phyloP scores from a whole-genome alignment of 139 green algal species.

The Chlamydomonas sphaeroides region DNA sequence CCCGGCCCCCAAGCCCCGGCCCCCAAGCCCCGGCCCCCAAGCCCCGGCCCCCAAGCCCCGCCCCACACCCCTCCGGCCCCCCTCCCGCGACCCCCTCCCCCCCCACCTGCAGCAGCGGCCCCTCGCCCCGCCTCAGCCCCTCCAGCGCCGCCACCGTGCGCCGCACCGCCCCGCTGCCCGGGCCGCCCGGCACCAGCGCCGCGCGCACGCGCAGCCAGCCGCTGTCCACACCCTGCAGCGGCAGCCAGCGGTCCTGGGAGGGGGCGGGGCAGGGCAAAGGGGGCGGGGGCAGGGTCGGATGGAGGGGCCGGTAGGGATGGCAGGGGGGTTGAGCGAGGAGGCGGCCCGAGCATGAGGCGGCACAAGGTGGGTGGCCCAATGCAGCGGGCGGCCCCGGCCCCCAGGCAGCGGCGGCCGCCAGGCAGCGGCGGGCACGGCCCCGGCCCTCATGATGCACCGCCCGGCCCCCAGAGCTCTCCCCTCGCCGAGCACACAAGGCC shows the following conservation, averaged over 20 bases:
- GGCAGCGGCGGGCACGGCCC: too few species aligned
- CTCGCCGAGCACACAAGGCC: too few species aligned
- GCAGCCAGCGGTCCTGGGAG: constrained; percentile 61
- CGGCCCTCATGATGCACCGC: background rate
- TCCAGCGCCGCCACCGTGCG: constrained; percentile 48
- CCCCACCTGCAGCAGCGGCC: background rate
- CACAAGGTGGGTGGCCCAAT: too few species aligned
- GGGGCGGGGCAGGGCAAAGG: background rate
- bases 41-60: background rate
- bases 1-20: background rate
- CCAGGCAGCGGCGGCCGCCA: too few species aligned
- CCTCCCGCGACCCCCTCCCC: too few species aligned
- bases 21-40: background rate
- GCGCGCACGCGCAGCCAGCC: constrained; percentile 56
- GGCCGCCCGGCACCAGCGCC: constrained; percentile 42
- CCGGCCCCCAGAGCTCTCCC: too few species aligned
- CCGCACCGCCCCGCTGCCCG: constrained; percentile 38
- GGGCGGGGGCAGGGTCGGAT: background rate
- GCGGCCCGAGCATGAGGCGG: too few species aligned
- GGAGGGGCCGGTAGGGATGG: background rate
- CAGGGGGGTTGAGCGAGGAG: background rate
- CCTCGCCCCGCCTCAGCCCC: constrained; percentile 13
- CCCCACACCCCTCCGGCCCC: too few species aligned
- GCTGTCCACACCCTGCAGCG: constrained; percentile 44
- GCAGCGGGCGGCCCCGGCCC: too few species aligned